Evolutionary conservation across 208 protist species (phyloP).

Genomic region (Leishmania tarentolae): DNA sequence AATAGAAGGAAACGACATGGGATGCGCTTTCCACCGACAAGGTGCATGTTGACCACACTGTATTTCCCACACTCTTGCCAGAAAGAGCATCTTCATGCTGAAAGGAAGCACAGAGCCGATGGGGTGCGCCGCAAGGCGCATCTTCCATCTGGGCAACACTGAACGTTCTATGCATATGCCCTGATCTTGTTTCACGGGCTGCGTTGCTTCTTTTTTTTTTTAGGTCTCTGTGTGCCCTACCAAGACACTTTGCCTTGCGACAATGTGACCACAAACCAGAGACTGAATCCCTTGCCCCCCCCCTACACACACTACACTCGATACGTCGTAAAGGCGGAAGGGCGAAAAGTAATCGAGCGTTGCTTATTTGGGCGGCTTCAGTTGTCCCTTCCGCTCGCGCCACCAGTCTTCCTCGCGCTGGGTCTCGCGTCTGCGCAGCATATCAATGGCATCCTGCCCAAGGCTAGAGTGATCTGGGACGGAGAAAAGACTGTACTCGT

Average conservation of each 20-base stretch:
- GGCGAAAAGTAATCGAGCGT: neutral
- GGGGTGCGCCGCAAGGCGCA: neutral
- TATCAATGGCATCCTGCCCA: slow-evolving; percentile 82
- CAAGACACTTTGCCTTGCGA: neutral
- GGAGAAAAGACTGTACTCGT: slow-evolving; percentile 81
- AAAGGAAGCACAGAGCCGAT: neutral
- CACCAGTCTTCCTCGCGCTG: slow-evolving; percentile 77
- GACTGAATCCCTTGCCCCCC: neutral
- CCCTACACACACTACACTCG: neutral
- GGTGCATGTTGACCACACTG: neutral
- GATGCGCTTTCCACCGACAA: neutral
- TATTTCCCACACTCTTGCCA: neutral
- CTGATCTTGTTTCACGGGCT: neutral
- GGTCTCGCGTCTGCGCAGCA: slow-evolving; percentile 72
- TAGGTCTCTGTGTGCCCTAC: slow-evolving; percentile 1
- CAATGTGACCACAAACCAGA: neutral
- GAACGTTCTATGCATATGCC: neutral
- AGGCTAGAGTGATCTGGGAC: slow-evolving; percentile 68
- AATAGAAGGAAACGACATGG: neutral
- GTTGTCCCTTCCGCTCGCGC: slow-evolving; percentile 65
- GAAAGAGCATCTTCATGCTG: neutral
- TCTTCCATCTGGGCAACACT: neutral
- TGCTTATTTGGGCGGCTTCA: slow-evolving; percentile 64
- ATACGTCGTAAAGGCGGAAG: neutral
- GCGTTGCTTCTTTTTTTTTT: neutral